Percentiles rank a stretch among this genome's conserved stretches.
phyloP scores from a whole-genome alignment of 768 basidiomycete species.

The Crucibulum laeve region DNA sequence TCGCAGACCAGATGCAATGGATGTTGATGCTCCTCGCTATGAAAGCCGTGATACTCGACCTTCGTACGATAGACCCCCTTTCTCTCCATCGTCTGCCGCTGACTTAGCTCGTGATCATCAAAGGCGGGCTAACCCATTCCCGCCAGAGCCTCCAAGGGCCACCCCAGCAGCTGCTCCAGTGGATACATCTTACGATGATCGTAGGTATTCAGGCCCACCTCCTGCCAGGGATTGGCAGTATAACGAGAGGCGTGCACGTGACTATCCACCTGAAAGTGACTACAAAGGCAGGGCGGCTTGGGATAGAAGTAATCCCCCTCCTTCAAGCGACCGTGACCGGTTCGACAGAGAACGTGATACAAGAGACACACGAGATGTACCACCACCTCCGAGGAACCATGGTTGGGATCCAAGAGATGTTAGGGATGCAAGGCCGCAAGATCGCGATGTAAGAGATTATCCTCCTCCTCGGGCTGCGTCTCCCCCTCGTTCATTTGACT shows the following conservation, averaged over 20 bases:
- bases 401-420: conserved; percentile 1
- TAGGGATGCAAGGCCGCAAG: not conserved
- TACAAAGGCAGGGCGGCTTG: not conserved
- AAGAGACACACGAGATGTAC: too few species aligned
- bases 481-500: conserved; percentile 11
- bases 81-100: not conserved
- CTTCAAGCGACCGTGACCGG: not conserved
- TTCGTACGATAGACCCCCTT: not conserved
- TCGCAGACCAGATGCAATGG: conserved; percentile 1
- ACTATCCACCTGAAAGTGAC: too few species aligned
- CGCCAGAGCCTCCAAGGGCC: not conserved
- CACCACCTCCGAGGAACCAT: not conserved
- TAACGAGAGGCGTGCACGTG: too few species aligned
- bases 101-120: not conserved
- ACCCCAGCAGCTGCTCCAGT: too few species aligned
- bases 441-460: too few species aligned
- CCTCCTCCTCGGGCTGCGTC: not conserved
- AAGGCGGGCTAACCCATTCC: not conserved
- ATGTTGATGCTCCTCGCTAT: not conserved
- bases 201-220: too few species aligned
- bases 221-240: too few species aligned
- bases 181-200: not conserved
- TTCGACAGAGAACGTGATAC: too few species aligned
- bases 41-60: not conserved
- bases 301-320: not conserved